Conservation (phyloP, 495 filamentous ascomycete genomes). For the Podospora tetraspora region DNA sequence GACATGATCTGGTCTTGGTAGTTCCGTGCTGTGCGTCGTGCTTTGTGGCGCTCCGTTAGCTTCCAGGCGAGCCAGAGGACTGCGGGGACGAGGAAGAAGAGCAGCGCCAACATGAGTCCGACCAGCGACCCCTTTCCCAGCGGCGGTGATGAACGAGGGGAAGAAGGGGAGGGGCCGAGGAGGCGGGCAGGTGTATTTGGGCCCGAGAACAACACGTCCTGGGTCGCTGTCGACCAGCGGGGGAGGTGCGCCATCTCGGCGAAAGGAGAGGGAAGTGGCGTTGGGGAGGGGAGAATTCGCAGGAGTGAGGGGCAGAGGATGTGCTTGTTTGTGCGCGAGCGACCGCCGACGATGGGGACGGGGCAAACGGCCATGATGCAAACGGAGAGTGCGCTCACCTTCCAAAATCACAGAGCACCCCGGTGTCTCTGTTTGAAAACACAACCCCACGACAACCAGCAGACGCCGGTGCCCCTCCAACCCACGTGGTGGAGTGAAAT, state of each 20-base stretch:
- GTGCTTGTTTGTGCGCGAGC: neutral
- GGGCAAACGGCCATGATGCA: constrained; percentile 3
- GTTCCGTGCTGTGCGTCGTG: constrained; percentile 17
- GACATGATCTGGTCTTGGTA: constrained; percentile 44
- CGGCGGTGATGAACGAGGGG: neutral
- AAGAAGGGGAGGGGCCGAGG: neutral
- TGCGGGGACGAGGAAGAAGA: neutral
- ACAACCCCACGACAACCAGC: constrained; percentile 7
- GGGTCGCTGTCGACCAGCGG: neutral
- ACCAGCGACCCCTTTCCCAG: neutral
- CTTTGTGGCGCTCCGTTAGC: constrained; percentile 17
- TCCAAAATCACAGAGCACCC: constrained; percentile 24
- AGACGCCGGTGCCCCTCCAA: neutral
- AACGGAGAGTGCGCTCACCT: neutral
- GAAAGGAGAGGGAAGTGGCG: neutral
- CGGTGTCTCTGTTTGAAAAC: neutral
- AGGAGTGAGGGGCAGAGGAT: neutral
- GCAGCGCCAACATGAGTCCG: constrained; percentile 1
- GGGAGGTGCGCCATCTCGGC: neutral
- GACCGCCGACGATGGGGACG: neutral
- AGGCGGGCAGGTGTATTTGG: constrained; percentile 10
- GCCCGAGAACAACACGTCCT: too few species aligned
- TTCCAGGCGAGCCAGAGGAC: constrained; percentile 11
- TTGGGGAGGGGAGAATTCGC: neutral
- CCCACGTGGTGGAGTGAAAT: neutral